Percentiles rank a stretch among this genome's conserved stretches.
These are phyloP conservation scores for Pythium aquatile DNA, from an alignment of 352 stramenopile species.

Conservation along the genomic window DNA sequence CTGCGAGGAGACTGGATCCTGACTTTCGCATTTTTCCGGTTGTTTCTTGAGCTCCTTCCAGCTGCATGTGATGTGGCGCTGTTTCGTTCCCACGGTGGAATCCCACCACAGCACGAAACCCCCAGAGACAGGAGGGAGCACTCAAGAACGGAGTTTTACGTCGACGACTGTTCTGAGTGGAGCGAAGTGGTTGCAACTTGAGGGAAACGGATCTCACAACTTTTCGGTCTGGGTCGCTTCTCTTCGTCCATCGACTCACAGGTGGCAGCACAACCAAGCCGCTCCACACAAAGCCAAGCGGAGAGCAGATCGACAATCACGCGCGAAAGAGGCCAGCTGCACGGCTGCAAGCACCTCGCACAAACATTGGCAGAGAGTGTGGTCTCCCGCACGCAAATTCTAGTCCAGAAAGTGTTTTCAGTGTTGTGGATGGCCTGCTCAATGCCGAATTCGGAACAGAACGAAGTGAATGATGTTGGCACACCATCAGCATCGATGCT, in stretches of 20 bases:
- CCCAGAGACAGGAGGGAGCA: slow-evolving; percentile 20
- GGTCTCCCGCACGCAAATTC: neutral
- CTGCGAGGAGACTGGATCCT: slow-evolving; percentile 5
- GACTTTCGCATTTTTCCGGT: slow-evolving; percentile 4
- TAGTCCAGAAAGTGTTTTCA: too few species aligned
- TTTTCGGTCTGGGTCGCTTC: neutral
- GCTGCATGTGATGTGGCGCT: slow-evolving; percentile 17
- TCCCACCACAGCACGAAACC: slow-evolving; percentile 9
- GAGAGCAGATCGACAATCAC: slow-evolving; percentile 4
- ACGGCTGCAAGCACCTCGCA: slow-evolving; percentile 1
- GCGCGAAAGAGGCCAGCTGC: slow-evolving; percentile 4
- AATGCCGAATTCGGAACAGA: too few species aligned
- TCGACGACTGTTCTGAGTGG: slow-evolving; percentile 10
- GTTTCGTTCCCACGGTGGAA: neutral
- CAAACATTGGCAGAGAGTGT: neutral
- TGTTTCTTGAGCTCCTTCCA: slow-evolving; percentile 3
- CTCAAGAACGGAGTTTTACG: slow-evolving; percentile 12
- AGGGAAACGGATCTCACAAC: neutral
- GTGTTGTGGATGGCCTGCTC: too few species aligned
- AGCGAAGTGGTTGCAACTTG: slow-evolving; percentile 1
- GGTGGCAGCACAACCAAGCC: slow-evolving; percentile 1
- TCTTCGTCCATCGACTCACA: neutral
- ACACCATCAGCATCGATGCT: neutral
- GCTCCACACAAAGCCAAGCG: neutral
- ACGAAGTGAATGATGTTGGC: neutral